Percentiles rank a stretch among this genome's conserved stretches.
phyloP scores from a whole-genome alignment of 2,329 filamentous ascomycete species.

The Hypomyces rosellus region DNA sequence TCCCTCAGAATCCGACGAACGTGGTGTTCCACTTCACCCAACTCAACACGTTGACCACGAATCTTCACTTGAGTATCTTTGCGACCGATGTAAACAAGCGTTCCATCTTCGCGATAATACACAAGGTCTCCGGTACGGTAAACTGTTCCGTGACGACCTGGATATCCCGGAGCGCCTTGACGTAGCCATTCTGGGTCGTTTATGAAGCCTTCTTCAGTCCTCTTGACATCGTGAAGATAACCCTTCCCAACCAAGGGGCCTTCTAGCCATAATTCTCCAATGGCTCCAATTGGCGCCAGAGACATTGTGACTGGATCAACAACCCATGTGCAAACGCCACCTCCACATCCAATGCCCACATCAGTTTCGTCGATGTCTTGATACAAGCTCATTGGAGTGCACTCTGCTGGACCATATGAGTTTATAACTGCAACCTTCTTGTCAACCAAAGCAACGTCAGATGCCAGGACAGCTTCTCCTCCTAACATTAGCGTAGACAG shows the following conservation, averaged over 20 bases:
- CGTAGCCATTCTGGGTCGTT: slow-evolving; percentile 39
- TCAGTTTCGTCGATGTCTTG: neutral
- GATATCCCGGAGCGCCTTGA: neutral
- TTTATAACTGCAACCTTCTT: slow-evolving; percentile 11
- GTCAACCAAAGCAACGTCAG: slow-evolving; percentile 10
- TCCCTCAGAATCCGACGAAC: neutral
- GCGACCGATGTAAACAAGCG: slow-evolving; percentile 40
- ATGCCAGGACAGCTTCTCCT: slow-evolving; percentile 12
- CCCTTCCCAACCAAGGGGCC: slow-evolving; percentile 19
- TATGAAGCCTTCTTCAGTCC: slow-evolving; percentile 20
- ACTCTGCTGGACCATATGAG: slow-evolving; percentile 17
- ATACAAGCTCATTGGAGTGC: slow-evolving; percentile 5
- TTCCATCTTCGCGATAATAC: slow-evolving; percentile 32
- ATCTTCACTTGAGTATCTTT: slow-evolving; percentile 54
- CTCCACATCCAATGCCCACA: neutral
- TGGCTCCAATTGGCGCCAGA: slow-evolving; percentile 14
- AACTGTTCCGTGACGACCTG: slow-evolving; percentile 21
- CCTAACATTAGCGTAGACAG: slow-evolving; percentile 10
- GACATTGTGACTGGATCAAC: slow-evolving; percentile 13
- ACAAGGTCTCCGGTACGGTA: slow-evolving; percentile 45
- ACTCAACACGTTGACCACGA: slow-evolving; percentile 49
- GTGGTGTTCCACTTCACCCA: slow-evolving; percentile 21
- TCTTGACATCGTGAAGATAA: slow-evolving; percentile 18
- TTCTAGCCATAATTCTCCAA: slow-evolving; percentile 24
- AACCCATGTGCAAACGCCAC: slow-evolving; percentile 15